Conservation (phyloP, 2,329 filamentous ascomycete species). For the Emmonsiellopsis sp. region DNA sequence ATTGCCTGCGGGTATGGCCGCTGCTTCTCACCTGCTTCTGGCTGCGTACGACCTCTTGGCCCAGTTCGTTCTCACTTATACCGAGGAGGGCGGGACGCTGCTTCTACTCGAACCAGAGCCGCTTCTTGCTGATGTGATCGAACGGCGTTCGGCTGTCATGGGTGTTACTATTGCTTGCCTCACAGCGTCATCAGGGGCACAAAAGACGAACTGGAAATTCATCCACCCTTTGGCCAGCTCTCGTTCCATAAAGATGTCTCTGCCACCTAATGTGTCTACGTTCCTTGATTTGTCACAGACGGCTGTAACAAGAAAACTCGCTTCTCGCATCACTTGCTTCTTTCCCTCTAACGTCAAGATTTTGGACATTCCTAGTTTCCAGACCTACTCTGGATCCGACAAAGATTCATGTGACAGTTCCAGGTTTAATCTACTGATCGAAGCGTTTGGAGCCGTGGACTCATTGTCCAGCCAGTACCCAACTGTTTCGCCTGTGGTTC, state of each 20-base stretch:
- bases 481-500: neutral
- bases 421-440: neutral
- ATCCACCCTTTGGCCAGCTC: constrained; percentile 1
- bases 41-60: neutral
- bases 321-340: neutral
- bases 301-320: neutral
- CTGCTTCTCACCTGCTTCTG: neutral
- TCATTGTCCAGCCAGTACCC: neutral
- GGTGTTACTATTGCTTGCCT: neutral
- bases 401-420: neutral
- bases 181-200: neutral
- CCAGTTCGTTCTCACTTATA: neutral
- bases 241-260: neutral
- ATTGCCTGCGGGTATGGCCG: neutral
- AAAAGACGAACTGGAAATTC: neutral
- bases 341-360: neutral
- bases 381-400: neutral
- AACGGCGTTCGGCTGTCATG: neutral
- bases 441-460: neutral
- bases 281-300: neutral
- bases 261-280: neutral
- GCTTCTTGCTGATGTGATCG: neutral
- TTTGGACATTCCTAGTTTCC: neutral
- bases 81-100: neutral
- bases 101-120: neutral